Evolutionary conservation across 106 monocot species (phyloP).

Genomic region (Chionographis japonica): DNA sequence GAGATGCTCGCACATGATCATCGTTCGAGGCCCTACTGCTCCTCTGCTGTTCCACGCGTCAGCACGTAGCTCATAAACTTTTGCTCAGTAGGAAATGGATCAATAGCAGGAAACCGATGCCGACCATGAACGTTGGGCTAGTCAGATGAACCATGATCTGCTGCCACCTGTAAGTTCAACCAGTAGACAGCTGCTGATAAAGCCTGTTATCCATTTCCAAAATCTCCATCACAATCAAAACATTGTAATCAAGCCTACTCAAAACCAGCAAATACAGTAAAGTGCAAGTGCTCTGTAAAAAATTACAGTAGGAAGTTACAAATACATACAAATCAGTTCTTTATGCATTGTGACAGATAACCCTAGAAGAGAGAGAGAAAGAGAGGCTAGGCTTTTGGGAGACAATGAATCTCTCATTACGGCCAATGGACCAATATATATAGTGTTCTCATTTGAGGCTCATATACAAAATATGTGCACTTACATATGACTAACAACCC

Average conservation of each 20-base stretch:
- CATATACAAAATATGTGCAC: no score
- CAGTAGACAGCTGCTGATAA: conserved; percentile 82
- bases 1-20: neutral
- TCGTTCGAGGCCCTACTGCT: neutral
- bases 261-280: neutral
- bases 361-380: no score
- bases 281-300: no score
- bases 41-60: neutral
- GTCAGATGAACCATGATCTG: conserved; percentile 28
- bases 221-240: conserved; percentile 31
- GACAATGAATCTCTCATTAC: no score
- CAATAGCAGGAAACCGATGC: conserved; percentile 33
- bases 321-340: no score
- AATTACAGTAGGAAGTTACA: no score
- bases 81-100: conserved; percentile 49
- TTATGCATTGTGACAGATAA: no score
- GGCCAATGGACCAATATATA: no score
- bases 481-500: no score
- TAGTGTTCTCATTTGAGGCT: no score
- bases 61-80: conserved; percentile 13
- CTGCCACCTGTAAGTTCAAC: conserved; percentile 88
- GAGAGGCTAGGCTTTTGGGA: no score
- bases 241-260: no score
- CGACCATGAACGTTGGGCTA: conserved; percentile 39
- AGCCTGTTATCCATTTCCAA: conserved; percentile 72